Base-by-base conservation (phyloP, 2,329 filamentous ascomycete species). In the Neofusicoccum ribis region DNA sequence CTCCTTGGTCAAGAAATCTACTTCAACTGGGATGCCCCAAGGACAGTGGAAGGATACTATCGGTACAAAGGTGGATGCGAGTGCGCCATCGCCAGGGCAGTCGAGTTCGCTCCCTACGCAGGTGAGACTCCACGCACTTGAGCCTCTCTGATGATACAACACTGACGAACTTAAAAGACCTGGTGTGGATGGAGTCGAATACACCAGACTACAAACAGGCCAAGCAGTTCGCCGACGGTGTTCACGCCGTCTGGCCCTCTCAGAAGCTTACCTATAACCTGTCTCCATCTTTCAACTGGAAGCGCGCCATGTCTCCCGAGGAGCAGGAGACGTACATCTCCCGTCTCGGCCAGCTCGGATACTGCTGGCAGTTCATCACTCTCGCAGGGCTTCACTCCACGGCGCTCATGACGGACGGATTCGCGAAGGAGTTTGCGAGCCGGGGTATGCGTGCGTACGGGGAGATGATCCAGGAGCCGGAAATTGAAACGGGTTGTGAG, bases 311-410 rank as follows among this genome's bases (percentile, higher is more conserved):
- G 93, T 85, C 91, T 46, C 88, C 91, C 69, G 84, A 86, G 60
- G 94, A 98, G 78, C 95, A 99, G 82, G 92, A 97, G 83, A 98
- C 95, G n/a, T 99, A 98, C 83, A 99, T 99, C 83, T 84, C 88
- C 68, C 91, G 95, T 44, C 90, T 99, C 44, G 93, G 89, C 67
- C 75, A 83, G 68, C 86, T 98, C 52, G 95, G 95, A 68, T 99
- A 98, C 86, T 96, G 92, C 87, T 99, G 95, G 95, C 95, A 99
- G 81, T 99, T 99, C 85, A 98, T 99, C 83, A 99, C 95, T 12
- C 88, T 99, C 50, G 95, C 94, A 3, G 95, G 95, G 71, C 86
- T 99, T 75, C 95, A 99, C 84, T 96, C 92, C 67, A 97, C 92
- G 2, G 95, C 94, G 37, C 87, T 98, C 63, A 96, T 97, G 81